phyloP scores from a whole-genome alignment of 2,329 filamentous ascomycete species.

The Fusarium miscanthi region DNA sequence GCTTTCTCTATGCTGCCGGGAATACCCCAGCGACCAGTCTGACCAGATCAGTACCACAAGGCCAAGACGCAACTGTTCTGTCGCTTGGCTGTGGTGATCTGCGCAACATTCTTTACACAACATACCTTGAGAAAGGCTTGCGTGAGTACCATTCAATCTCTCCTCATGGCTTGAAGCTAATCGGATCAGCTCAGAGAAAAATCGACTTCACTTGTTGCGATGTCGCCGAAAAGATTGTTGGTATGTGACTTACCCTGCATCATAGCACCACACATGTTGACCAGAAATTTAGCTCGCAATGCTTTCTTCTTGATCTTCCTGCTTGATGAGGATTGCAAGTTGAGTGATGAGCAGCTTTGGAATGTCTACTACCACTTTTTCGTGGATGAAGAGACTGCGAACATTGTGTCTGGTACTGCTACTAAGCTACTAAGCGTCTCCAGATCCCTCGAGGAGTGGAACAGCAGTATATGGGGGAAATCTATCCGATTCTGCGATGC shows the following conservation, averaged over 20 bases:
- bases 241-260: constrained; percentile 48
- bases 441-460: constrained; percentile 57
- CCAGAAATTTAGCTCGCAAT: constrained; percentile 61
- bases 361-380: constrained; percentile 66
- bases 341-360: constrained; percentile 55
- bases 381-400: constrained; percentile 53
- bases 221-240: constrained; percentile 59
- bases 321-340: constrained; percentile 51
- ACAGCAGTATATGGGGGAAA: constrained; percentile 55
- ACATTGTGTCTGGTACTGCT: constrained; percentile 55
- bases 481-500: constrained; percentile 61
- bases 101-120: constrained; percentile 66
- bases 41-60: constrained; percentile 59
- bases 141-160: constrained; percentile 43
- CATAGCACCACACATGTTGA: not conserved
- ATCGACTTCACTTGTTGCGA: constrained; percentile 70
- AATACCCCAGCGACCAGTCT: constrained; percentile 65
- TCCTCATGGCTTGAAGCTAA: constrained; percentile 35
- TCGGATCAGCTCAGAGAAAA: constrained; percentile 50
- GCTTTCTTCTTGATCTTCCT: constrained; percentile 63
- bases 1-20: constrained; percentile 61
- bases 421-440: constrained; percentile 56
- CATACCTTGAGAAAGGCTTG: constrained; percentile 55
- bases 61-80: constrained; percentile 61
- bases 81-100: constrained; percentile 68